Conservation (phyloP, 768 basidiomycete species). For the Omphalotus guepiniiformis region DNA sequence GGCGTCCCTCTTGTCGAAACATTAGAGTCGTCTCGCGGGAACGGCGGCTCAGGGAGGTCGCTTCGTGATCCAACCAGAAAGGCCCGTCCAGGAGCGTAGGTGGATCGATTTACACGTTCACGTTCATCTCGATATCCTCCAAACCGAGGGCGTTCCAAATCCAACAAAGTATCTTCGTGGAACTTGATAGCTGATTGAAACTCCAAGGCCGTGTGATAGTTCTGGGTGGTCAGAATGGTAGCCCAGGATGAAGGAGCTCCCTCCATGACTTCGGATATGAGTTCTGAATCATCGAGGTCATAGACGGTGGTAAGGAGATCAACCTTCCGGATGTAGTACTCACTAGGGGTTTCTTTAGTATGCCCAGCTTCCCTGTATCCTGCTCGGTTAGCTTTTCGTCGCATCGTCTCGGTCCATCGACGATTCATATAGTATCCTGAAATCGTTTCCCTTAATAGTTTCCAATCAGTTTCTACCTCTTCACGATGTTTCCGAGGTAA, state of each 20-base stretch:
- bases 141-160: too few species aligned
- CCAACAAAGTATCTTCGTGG: slow-evolving; percentile 14
- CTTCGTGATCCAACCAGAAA: not conserved
- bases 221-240: slow-evolving; percentile 8
- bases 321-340: slow-evolving; percentile 13
- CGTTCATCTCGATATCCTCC: not conserved
- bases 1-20: slow-evolving; percentile 9
- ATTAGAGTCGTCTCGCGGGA: slow-evolving; percentile 3
- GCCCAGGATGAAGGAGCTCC: slow-evolving; percentile 14
- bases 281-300: slow-evolving; percentile 5
- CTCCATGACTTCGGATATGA: slow-evolving; percentile 10
- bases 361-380: slow-evolving; percentile 2
- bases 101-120: not conserved
- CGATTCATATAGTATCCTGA: slow-evolving; percentile 6
- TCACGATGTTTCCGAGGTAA: not conserved
- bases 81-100: not conserved
- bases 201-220: slow-evolving; percentile 6
- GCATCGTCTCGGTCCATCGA: not conserved
- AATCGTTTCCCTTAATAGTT: not conserved
- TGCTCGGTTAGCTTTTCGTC: not conserved
- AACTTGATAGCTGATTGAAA: slow-evolving; percentile 17
- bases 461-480: not conserved
- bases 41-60: not conserved
- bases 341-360: slow-evolving; percentile 8
- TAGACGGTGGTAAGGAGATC: slow-evolving; percentile 8